A percentile compares a stretch with the other conserved stretches of the same genome.
These are phyloP conservation scores for Alternaria gaisen DNA, from an alignment of 2,329 filamentous ascomycete genomes.

Conservation along the genomic window DNA sequence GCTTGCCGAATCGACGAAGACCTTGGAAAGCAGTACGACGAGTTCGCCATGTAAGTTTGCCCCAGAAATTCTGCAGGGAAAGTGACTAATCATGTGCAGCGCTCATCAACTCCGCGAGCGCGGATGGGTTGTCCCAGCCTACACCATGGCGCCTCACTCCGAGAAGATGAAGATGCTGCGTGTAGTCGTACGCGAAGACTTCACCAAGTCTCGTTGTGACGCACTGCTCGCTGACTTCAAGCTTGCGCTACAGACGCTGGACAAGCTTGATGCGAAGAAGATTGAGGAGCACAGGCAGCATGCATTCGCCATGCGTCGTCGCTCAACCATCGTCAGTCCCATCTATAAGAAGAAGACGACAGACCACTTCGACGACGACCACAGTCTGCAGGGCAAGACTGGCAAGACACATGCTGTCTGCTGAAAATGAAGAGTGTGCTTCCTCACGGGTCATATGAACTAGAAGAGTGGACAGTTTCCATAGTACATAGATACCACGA, in stretches of 20 bases:
- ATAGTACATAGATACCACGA: background rate
- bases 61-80: background rate
- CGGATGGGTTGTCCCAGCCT: constrained; percentile 93
- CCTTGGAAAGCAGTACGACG: constrained; percentile 63
- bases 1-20: constrained; percentile 79
- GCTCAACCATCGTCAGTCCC: constrained; percentile 39
- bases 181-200: constrained; percentile 92
- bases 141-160: constrained; percentile 94
- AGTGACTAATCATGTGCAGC: constrained; percentile 15
- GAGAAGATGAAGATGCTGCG: constrained; percentile 88
- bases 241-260: constrained; percentile 74
- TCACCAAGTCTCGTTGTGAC: constrained; percentile 83
- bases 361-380: constrained; percentile 76
- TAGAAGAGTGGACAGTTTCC: too few species aligned
- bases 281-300: constrained; percentile 72
- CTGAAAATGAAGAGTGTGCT: too few species aligned
- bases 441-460: too few species aligned
- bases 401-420: constrained; percentile 92
- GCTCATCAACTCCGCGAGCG: constrained; percentile 87
- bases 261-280: constrained; percentile 75
- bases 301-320: constrained; percentile 35
- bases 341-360: constrained; percentile 47
- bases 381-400: constrained; percentile 87
- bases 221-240: constrained; percentile 80
- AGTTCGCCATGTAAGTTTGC: constrained; percentile 61